Evolutionary conservation across 306 rosid species (phyloP).

Genomic region (Mucuna pruriens): DNA sequence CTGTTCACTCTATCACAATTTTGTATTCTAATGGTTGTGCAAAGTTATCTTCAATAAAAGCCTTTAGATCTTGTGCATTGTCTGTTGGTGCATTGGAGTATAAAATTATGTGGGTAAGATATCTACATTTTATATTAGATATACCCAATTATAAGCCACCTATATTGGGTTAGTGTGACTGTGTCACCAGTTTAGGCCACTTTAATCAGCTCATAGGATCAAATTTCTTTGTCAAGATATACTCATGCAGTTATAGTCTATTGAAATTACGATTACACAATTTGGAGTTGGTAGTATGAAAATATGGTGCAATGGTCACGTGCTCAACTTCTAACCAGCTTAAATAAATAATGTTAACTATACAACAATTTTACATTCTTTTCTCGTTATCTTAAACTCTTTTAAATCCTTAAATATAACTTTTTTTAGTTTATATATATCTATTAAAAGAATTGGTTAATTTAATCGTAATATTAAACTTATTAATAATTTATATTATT

Average conservation of each 20-base stretch:
- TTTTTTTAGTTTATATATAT: no score
- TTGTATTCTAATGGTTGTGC: slow-evolving; percentile 33
- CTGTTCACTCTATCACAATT: slow-evolving; percentile 25
- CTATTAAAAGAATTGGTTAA: no score
- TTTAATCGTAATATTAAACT: no score
- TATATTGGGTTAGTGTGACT: not conserved
- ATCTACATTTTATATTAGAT: slow-evolving; percentile 19
- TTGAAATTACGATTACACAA: slow-evolving; percentile 9
- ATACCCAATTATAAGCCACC: not conserved
- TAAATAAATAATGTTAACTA: not conserved
- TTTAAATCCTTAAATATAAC: no score
- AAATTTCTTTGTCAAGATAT: not conserved
- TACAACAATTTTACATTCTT: no score
- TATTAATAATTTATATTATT: no score
- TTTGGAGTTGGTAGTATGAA: not conserved
- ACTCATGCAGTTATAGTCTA: not conserved
- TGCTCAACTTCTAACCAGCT: not conserved
- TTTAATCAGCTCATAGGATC: not conserved
- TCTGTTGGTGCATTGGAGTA: slow-evolving; percentile 11
- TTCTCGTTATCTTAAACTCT: no score
- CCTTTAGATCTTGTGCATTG: slow-evolving; percentile 13
- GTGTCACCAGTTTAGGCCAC: not conserved
- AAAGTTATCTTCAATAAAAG: slow-evolving; percentile 27
- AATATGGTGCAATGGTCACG: not conserved
- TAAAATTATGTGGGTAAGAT: slow-evolving; percentile 20